Base-by-base conservation (phyloP, 2,329 filamentous ascomycete genomes). In the Arthrinium phaeospermum region DNA sequence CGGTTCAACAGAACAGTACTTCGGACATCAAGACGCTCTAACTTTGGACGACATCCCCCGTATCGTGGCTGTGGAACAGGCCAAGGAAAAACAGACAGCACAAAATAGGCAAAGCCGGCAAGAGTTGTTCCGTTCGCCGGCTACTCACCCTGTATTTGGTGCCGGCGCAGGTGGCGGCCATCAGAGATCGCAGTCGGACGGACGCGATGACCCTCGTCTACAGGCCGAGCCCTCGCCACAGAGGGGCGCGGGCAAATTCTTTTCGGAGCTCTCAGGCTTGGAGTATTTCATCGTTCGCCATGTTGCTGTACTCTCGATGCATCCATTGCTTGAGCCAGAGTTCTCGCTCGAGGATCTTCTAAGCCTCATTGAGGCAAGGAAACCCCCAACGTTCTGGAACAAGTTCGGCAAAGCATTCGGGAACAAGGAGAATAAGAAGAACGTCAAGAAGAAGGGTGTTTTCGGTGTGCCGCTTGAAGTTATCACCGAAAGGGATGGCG, bases 241-340 rank as follows among this genome's bases (percentile, higher is more conserved):
- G 73, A 87, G 84, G 70, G 83, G 86, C 79, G 83, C 87, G 68
- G 83, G 86, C 79, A 94, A 92, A 77, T 99, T 97, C 83, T 99
- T 99, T 81, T 98, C 96, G 0, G 96, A 99, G 80, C 88, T 99
- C 7, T 97, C 96, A 2, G 95, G 94, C 0, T 86, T 99, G 44
- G 96, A 99, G 80, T 98, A 98, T 80, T 98, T 99, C 82, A 98
- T 98, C 77, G 94, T 98, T 67, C 92, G 96, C 37, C 96, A 98
- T 78, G 91, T 98, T 72, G 96, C 96, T 13, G 96, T 99, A 7
- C 86, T 99, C 73, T 96, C 94, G 0, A 97, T 99, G 91, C 94
- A 98, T 76, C 95, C 96, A 8, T 87, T 98, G 81, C 87, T 99
- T 6, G 95, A 97, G 77, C 91, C 91, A 4, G 91, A 97, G 77